Conservation (phyloP, 139 green algal genomes). For the Closterium sp. region DNA sequence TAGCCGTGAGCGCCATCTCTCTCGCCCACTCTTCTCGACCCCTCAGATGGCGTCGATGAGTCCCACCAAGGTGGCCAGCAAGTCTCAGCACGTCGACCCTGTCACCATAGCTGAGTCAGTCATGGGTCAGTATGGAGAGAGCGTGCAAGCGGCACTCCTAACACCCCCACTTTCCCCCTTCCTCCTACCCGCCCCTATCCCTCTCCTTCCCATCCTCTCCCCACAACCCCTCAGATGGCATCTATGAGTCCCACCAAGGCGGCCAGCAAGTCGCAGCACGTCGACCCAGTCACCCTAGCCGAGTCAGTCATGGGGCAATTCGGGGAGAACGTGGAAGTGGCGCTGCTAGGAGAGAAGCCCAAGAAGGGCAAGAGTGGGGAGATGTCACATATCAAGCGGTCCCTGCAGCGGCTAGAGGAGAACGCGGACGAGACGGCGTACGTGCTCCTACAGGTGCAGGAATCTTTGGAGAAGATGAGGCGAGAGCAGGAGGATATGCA, state of each 20-base stretch:
- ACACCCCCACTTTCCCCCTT: too few species aligned
- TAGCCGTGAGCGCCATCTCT: too few species aligned
- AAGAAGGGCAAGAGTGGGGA: neutral
- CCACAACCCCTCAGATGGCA: neutral
- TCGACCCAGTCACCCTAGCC: neutral
- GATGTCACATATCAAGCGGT: neutral
- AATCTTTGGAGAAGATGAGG: neutral
- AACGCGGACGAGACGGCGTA: neutral
- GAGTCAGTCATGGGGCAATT: neutral
- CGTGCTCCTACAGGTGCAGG: neutral
- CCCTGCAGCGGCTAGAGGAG: neutral
- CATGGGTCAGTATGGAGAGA: too few species aligned
- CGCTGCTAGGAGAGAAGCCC: neutral
- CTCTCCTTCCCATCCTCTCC: too few species aligned
- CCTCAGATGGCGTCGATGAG: too few species aligned
- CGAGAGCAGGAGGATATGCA: neutral
- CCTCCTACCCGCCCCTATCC: neutral
- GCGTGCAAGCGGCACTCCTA: too few species aligned
- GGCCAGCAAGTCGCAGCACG: neutral
- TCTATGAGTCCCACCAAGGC: neutral
- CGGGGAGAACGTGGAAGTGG: neutral
- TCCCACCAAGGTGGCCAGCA: too few species aligned
- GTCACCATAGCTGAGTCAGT: too few species aligned
- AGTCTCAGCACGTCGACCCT: too few species aligned
- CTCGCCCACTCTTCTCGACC: too few species aligned